Percentiles rank a stretch among this genome's conserved stretches.
Conservation (phyloP, 495 filamentous ascomycete genomes). For the Pyrenula massariospora region DNA sequence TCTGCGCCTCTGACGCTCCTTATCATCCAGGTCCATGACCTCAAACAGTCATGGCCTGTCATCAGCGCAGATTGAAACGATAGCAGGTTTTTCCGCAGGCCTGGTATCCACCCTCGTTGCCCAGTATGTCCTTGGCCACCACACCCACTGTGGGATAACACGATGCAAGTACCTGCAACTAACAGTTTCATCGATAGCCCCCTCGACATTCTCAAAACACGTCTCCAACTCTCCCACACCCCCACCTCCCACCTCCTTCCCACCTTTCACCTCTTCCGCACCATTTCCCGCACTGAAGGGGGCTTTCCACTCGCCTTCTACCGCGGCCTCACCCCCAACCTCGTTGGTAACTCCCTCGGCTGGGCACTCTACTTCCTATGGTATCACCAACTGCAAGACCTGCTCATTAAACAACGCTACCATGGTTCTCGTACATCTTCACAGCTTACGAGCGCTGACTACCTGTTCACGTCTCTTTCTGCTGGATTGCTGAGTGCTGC, state of each 20-base stretch:
- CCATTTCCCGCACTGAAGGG: constrained; percentile 45
- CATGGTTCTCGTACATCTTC: constrained; percentile 1
- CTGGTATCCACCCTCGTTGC: constrained; percentile 62
- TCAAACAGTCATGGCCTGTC: constrained; percentile 35
- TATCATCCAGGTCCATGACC: not conserved
- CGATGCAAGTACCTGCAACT: constrained; percentile 6
- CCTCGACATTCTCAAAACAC: constrained; percentile 89
- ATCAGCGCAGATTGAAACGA: constrained; percentile 72
- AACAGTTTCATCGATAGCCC: constrained; percentile 60
- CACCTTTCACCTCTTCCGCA: constrained; percentile 42
- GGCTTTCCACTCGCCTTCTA: constrained; percentile 57
- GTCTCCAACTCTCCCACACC: constrained; percentile 47
- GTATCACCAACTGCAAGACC: constrained; percentile 47
- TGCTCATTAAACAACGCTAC: constrained; percentile 12
- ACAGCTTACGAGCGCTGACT: constrained; percentile 60
- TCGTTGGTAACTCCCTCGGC: constrained; percentile 78
- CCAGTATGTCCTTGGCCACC: constrained; percentile 8
- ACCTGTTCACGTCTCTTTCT: constrained; percentile 57
- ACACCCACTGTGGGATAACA: no score
- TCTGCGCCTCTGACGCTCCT: not conserved
- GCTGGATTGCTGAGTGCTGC: constrained; percentile 58
- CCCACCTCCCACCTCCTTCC: not conserved
- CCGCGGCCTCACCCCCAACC: constrained; percentile 77
- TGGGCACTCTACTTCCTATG: constrained; percentile 88
- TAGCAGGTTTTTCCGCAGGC: constrained; percentile 84